A percentile compares a stretch with the other conserved stretches of the same genome.
phyloP scores from a whole-genome alignment of 257 asterid species.

The Forsythia suspensa region DNA sequence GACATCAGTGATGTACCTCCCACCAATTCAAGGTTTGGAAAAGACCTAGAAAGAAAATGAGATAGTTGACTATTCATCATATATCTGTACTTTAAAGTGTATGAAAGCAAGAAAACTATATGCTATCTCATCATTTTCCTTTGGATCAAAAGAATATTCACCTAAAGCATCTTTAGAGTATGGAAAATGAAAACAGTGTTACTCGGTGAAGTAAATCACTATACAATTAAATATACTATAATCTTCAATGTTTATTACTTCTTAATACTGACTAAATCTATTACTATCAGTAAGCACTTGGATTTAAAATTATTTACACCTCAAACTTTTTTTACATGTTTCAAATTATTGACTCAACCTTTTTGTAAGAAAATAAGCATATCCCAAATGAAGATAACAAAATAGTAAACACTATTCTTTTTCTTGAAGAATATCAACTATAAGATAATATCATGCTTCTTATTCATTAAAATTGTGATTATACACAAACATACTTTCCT shows the following conservation, averaged over 20 bases:
- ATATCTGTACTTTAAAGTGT: slow-evolving; percentile 15
- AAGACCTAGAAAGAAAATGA: slow-evolving; percentile 55
- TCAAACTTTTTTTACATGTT: background rate
- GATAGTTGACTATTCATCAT: background rate
- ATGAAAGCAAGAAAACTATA: slow-evolving; percentile 11
- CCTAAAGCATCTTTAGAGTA: background rate
- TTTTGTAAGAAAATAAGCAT: background rate
- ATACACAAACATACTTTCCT: background rate
- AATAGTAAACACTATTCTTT: background rate
- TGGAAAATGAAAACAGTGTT: background rate
- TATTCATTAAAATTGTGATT: background rate
- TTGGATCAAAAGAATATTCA: background rate
- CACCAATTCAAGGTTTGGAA: slow-evolving; percentile 63
- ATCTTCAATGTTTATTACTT: background rate
- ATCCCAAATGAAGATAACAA: background rate
- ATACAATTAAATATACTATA: background rate
- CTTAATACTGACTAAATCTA: background rate
- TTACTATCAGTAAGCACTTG: background rate
- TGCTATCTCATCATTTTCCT: background rate
- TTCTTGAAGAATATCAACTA: background rate
- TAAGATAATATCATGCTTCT: background rate
- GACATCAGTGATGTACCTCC: slow-evolving; percentile 70
- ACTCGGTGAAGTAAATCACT: background rate
- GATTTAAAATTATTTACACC: background rate
- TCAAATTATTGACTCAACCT: background rate